Evolutionary conservation across 2,329 filamentous ascomycete species (phyloP), one percentile per base, ranked within the genome.

Genomic region (Stemphylium lycopersici): DNA sequence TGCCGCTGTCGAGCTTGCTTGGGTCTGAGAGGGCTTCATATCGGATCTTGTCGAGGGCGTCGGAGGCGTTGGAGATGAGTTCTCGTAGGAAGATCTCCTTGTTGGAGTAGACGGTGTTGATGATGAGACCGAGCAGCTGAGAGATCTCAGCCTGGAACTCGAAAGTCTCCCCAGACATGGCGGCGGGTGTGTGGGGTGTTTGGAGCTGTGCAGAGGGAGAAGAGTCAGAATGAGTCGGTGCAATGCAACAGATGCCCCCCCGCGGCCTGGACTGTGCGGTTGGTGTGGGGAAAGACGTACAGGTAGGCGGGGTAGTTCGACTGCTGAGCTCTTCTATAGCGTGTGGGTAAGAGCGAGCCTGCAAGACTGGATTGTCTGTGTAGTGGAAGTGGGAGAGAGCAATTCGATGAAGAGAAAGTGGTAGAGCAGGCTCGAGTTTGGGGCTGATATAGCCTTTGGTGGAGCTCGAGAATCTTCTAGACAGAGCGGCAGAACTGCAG

Each of bases 101-200:
- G 90, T 99, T 99, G 72, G 93, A 97, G 87, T 98, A 99, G 84
- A 99, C 95, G 68, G 95, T 98, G 90, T 99, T 99, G 87, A 99
- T 99, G 83, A 99, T 99, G 79, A 99, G 90, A 71, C 89, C 92
- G 78, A 99, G 90, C 68, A 99, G 91, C 91, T 99, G 95, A 90
- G 93, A 98, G 79, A 99, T 99, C 90, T 99, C 95, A 90, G 95
- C 95, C 90, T 99, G 95, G 86, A 98, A 99, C 90, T 98, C 93
- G 84, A 99, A 99, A 71, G 93, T 97, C 85, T 98, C 93, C 68
- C 78, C 73, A 80, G 91, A 81, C 91, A 96, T 96, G 79, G 78
- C 90, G 67, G 63, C 60, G 61, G 59, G 49, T 59, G 52, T 63
- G 56, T 58, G 59, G 44, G 32, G 55, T 59, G 56, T 54, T 50